Conservation (phyloP, 805 yeast genomes). For the Metschnikowia aberdeeniae region DNA sequence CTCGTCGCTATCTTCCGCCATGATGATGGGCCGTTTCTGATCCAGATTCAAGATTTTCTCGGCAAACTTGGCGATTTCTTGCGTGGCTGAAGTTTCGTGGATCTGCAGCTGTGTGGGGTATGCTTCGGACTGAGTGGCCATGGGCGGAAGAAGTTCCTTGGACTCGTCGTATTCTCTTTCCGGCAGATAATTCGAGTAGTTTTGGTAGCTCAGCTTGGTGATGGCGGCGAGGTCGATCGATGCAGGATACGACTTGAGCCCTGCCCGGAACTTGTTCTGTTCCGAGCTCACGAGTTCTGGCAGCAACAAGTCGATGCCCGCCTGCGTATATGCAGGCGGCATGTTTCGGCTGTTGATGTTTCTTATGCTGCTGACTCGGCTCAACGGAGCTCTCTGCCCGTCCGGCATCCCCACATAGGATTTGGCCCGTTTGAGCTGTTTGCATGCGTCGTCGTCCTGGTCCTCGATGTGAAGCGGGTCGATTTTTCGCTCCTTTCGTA, state of each 20-base stretch:
- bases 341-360: slow-evolving; percentile 2
- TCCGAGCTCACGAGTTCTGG: slow-evolving; percentile 13
- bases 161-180: slow-evolving; percentile 2
- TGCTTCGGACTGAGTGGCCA: slow-evolving; percentile 4
- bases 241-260: slow-evolving; percentile 43
- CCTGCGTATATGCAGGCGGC: slow-evolving; percentile 1
- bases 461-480: slow-evolving; percentile 35
- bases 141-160: slow-evolving; percentile 6
- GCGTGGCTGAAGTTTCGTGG: slow-evolving; percentile 18
- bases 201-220: slow-evolving; percentile 27
- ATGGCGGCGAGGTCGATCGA: slow-evolving; percentile 53
- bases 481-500: slow-evolving; percentile 16
- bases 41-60: slow-evolving; percentile 20
- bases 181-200: slow-evolving; percentile 4
- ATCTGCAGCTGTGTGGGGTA: slow-evolving; percentile 16
- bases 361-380: slow-evolving; percentile 12
- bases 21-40: slow-evolving; percentile 19
- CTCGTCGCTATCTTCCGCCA: slow-evolving; percentile 31
- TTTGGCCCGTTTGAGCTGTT: slow-evolving; percentile 37
- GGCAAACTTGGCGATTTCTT: slow-evolving; percentile 20
- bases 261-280: slow-evolving; percentile 10
- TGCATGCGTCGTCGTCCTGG: slow-evolving; percentile 42
- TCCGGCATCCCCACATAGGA: slow-evolving; percentile 18
- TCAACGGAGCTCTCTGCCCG: slow-evolving; percentile 5
- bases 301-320: slow-evolving; percentile 17